Evolutionary conservation across 2,329 filamentous ascomycete genomes (phyloP), one percentile per base, ranked within the genome.

Genomic region (Fusarium denticulatum): DNA sequence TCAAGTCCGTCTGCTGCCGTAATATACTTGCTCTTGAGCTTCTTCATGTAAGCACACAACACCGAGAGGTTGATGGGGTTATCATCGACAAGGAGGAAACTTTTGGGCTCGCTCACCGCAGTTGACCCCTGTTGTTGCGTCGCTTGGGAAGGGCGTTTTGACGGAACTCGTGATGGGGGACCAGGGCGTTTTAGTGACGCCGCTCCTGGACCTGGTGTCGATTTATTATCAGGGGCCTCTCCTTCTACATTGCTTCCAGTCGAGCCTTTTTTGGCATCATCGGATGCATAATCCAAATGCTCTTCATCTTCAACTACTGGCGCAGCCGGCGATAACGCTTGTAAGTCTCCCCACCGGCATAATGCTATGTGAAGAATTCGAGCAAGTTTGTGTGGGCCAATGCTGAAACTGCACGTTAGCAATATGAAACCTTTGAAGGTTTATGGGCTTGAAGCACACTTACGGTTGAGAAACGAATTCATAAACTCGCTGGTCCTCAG

Each of bases 401-500:
- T 76, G 7, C 81, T 60, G 37, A 71, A 22, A 66, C 14, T 15
- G 20, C 7, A n/a, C 37, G 37, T 57, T 55, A 64, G 28, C 37
- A 42, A 28, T 7, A 5, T 42, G 26, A 18, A 28, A 15, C 20
- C 7, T 28, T 15, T 8, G 32, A 30, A 34, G 22, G 6, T 20
- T 24, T 50, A 7, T 1, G 36, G n/a, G 36, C 4, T 11, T 6
- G 15, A 6, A 6, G 15, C 3, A 11, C 22, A 80, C 82, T 76
- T 69, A 82, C 79, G 83, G 82, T 34, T 82, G 82, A 9, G 82
- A 82, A 34, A 83, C 79, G 57, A 82, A 83, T 58, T 84, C 82
- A n/a, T 82, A 77, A 4, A 82, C 73, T 14, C 73, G 74, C 22
- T 57, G 64, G 18, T 60, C 64, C n/a, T 68, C 69, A 15, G 58